Evolutionary conservation across 495 filamentous ascomycete genomes (phyloP), one percentile per base, ranked within the genome.

Genomic region (Neurospora sp.): DNA sequence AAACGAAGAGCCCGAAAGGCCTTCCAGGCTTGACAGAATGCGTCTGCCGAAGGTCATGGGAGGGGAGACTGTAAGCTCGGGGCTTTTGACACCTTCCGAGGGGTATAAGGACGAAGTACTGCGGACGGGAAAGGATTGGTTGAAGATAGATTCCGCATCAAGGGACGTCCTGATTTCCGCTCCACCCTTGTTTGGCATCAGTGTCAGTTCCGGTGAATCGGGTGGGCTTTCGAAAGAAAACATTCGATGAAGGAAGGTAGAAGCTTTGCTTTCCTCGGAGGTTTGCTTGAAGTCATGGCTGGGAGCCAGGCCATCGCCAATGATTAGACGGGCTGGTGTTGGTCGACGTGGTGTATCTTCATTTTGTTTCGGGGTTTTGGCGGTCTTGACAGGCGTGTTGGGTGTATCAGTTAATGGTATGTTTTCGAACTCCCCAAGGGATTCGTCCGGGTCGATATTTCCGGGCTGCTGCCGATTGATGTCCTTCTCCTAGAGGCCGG

Each of bases 401-500:
- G 53, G 22, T 16, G 53, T 31, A 31, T 61, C 53, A 12, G 53
- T 61, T 12, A 61, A 31, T 31, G 53, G 53, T 27, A 61, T 61
- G 53, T 61, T 61, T 61, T 61, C 53, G 53, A 61, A 61, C 53
- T 61, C 53, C 53, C 53, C 53, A 16, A 61, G 22, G 12, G 53
- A 61, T 31, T 31, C 53, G 53, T 61, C 22, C 1, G 22, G 53
- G 53, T 61, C 53, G 53, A 16, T 16, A 6, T 31, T 37, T 10
- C 16, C 73, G n/a, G 11, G 38, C n/a, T 10, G 40, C 4, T 72
- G 16, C 40, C 69, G 69, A 71, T 78, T 78, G 38, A 69, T 46
- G 70, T 78, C 75, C 74, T 77, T 79, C 68, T 79, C 78, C 78
- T 76, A 79, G 40, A 79, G 75, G 18, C 73, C 78, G 18, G 74